phyloP scores from a whole-genome alignment of 768 basidiomycete species.

The Panaeolus papilionaceus region DNA sequence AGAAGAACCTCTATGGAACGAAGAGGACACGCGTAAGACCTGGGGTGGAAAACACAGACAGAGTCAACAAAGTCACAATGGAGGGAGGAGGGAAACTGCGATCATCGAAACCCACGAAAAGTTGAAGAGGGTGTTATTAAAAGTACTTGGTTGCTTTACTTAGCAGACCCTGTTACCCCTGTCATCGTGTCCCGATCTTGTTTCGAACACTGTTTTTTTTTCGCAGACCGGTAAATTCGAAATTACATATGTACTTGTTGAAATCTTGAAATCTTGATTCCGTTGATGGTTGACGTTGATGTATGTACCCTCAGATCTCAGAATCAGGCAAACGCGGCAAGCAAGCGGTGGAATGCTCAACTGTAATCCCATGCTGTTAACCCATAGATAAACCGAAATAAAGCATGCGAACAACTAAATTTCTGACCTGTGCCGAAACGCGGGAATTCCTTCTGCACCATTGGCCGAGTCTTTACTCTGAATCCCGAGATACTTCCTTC shows the following conservation, averaged over 20 bases:
- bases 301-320: not conserved
- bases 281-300: conserved; percentile 6
- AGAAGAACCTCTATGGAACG: conserved; percentile 6
- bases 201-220: conserved; percentile 5
- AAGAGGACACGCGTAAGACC: not conserved
- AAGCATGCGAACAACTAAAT: not conserved
- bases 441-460: not conserved
- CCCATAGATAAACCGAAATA: conserved; percentile 12
- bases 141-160: not conserved
- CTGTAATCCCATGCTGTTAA: conserved; percentile 12
- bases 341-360: not conserved
- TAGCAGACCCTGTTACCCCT: conserved; percentile 2
- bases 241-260: conserved; percentile 4
- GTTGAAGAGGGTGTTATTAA: conserved; percentile 14
- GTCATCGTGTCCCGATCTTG: conserved; percentile 3
- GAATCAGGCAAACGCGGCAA: not conserved
- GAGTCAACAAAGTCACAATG: conserved; percentile 9
- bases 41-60: conserved; percentile 10
- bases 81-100: not conserved
- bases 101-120: conserved; percentile 10
- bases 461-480: conserved; percentile 6
- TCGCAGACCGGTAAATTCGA: conserved; percentile 11
- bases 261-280: conserved; percentile 7
- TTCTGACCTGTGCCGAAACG: not conserved
- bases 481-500: conserved; percentile 5